Percentiles rank a stretch among this genome's conserved stretches.
These are phyloP conservation scores for Candida qinlingensis DNA, from an alignment of 805 yeast species.

Conservation along the genomic window DNA sequence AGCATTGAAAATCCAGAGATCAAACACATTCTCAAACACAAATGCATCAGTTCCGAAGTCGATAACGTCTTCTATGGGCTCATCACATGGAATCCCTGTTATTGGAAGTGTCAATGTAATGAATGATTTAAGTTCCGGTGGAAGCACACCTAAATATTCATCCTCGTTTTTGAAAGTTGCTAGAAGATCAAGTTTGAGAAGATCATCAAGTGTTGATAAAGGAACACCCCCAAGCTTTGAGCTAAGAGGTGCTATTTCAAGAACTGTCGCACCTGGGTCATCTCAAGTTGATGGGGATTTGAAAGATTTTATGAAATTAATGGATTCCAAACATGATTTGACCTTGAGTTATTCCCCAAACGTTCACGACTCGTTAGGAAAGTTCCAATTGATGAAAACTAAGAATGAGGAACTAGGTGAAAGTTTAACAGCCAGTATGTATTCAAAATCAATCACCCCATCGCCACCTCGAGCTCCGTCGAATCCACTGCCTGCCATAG, in stretches of 20 bases:
- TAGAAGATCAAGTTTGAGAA: slow-evolving; percentile 38
- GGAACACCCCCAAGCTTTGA: slow-evolving; percentile 27
- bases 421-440: slow-evolving; percentile 46
- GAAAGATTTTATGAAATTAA: slow-evolving; percentile 63
- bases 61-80: slow-evolving; percentile 22
- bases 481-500: not conserved
- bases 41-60: slow-evolving; percentile 26
- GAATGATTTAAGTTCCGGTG: slow-evolving; percentile 32
- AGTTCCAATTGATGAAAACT: slow-evolving; percentile 46
- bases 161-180: slow-evolving; percentile 72
- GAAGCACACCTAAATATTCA: slow-evolving; percentile 54
- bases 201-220: slow-evolving; percentile 28
- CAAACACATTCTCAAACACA: slow-evolving; percentile 24
- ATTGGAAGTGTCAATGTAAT: slow-evolving; percentile 15
- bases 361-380: slow-evolving; percentile 41
- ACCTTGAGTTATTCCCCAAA: slow-evolving; percentile 28
- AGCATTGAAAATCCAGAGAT: slow-evolving; percentile 34
- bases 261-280: not conserved
- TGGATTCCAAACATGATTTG: slow-evolving; percentile 58
- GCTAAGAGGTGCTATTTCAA: slow-evolving; percentile 1
- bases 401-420: slow-evolving; percentile 53
- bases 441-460: slow-evolving; percentile 18
- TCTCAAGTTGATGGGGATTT: slow-evolving; percentile 48
- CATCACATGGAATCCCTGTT: slow-evolving; percentile 17
- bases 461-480: not conserved